A percentile compares a stretch with the other conserved stretches of the same genome.
Evolutionary conservation across 805 yeast species (phyloP).

Genomic region (Grigorovia humatica): DNA sequence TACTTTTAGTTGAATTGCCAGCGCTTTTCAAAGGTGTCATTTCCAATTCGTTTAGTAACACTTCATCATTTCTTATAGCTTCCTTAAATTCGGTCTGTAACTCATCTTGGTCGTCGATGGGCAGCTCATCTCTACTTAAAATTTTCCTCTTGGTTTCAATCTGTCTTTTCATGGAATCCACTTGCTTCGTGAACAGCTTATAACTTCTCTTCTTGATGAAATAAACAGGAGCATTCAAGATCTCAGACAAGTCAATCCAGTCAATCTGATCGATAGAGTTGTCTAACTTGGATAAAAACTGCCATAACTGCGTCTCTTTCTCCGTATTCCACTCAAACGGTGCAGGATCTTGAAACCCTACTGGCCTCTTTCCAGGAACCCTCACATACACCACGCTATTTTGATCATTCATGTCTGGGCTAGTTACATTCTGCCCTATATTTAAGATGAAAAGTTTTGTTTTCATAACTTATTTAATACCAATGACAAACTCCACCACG

Average conservation of each 20-base stretch:
- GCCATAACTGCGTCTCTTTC: slow-evolving; percentile 27
- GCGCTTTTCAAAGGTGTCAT: background rate
- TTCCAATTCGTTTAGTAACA: background rate
- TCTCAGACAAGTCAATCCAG: slow-evolving; percentile 26
- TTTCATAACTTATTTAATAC: too few species aligned
- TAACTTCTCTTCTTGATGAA: slow-evolving; percentile 24
- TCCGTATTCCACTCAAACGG: slow-evolving; percentile 25
- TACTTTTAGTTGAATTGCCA: background rate
- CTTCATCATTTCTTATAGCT: background rate
- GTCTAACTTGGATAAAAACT: slow-evolving; percentile 17
- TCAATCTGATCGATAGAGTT: slow-evolving; percentile 17
- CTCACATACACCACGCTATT: slow-evolving; percentile 35
- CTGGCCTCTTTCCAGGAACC: slow-evolving; percentile 32
- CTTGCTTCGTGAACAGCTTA: slow-evolving; percentile 19
- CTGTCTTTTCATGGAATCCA: slow-evolving; percentile 19
- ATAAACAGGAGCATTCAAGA: slow-evolving; percentile 28
- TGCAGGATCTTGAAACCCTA: slow-evolving; percentile 33
- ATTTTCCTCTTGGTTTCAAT: slow-evolving; percentile 9
- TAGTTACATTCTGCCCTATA: too few species aligned
- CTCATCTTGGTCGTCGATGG: background rate
- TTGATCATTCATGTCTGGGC: slow-evolving; percentile 15
- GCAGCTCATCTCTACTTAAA: background rate
- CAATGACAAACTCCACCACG: too few species aligned
- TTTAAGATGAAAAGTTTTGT: too few species aligned
- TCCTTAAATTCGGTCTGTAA: background rate